These are phyloP conservation scores for Sicyos baderoa DNA, from an alignment of 306 rosid species.

Conservation along the genomic window DNA sequence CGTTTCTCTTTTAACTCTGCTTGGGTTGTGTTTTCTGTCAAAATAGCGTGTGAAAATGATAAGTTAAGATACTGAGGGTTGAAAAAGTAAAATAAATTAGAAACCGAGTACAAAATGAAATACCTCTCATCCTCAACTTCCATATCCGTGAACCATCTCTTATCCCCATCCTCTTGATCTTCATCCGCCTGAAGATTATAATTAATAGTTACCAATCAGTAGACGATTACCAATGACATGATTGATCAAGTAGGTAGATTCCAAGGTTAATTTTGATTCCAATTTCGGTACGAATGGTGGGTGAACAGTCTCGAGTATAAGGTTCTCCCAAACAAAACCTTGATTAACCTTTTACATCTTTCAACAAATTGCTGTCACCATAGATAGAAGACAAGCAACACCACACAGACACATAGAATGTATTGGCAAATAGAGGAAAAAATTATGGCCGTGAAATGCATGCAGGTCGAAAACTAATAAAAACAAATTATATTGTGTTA, in stretches of 20 bases:
- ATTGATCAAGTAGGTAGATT: neutral
- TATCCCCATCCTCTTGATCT: slow-evolving; percentile 53
- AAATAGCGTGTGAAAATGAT: slow-evolving; percentile 24
- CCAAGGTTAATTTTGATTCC: neutral
- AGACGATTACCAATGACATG: neutral
- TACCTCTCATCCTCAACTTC: slow-evolving; percentile 63
- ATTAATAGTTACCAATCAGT: neutral
- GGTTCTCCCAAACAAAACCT: neutral
- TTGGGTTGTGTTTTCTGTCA: slow-evolving; percentile 37
- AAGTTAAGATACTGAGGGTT: slow-evolving; percentile 14
- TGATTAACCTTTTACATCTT: slow-evolving; percentile 1
- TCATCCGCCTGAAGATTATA: slow-evolving; percentile 47
- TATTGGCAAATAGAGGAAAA: neutral
- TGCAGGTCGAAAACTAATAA: neutral
- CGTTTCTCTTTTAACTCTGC: slow-evolving; percentile 66
- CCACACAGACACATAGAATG: neutral
- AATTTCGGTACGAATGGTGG: neutral
- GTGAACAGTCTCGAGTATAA: slow-evolving; percentile 7
- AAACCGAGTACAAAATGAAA: slow-evolving; percentile 18
- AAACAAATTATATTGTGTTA: neutral
- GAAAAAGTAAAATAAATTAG: slow-evolving; percentile 16
- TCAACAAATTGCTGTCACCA: neutral
- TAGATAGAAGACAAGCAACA: slow-evolving; percentile 4
- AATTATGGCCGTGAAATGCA: neutral
- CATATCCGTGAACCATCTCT: slow-evolving; percentile 65